Conservation (phyloP, 805 yeast genomes). For the Candida sphagnicola region DNA sequence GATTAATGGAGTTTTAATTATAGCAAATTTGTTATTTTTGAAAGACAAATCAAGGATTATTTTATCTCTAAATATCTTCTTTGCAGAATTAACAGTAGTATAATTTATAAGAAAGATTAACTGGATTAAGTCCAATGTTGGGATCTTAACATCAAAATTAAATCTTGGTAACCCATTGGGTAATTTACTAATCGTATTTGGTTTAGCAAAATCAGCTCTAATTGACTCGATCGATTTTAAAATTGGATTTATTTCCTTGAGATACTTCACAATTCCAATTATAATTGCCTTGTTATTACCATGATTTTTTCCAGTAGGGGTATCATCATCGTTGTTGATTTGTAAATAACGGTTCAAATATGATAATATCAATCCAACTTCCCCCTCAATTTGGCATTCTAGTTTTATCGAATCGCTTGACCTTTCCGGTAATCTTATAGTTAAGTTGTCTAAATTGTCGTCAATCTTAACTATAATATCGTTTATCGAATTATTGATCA, state of each 20-base stretch:
- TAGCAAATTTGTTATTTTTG: conserved; percentile 28
- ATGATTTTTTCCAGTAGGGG: not conserved
- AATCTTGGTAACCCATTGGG: conserved; percentile 29
- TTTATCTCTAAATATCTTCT: conserved; percentile 33
- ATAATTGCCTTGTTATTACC: conserved; percentile 13
- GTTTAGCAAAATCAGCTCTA: conserved; percentile 10
- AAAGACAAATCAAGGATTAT: conserved; percentile 24
- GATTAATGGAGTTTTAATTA: conserved; percentile 14
- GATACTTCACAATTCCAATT: conserved; percentile 30
- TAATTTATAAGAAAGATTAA: conserved; percentile 28
- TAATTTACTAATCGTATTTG: conserved; percentile 12
- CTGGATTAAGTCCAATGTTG: conserved; percentile 27
- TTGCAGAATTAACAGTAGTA: conserved; percentile 19
- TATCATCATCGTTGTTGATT: not conserved
- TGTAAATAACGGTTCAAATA: conserved; percentile 24
- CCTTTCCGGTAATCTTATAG: conserved; percentile 16
- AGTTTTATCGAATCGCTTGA: conserved; percentile 7
- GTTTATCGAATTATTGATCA: conserved; percentile 22
- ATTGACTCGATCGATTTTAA: conserved; percentile 20
- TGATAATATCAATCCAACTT: conserved; percentile 15
- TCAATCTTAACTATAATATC: conserved; percentile 27
- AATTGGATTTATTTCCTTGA: conserved; percentile 29
- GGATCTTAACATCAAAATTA: conserved; percentile 27
- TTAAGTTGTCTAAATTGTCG: conserved; percentile 14
- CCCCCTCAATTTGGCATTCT: not conserved